Evolutionary conservation across 345 rosid genomes (phyloP).

Genomic region (Melastoma malabathricum): DNA sequence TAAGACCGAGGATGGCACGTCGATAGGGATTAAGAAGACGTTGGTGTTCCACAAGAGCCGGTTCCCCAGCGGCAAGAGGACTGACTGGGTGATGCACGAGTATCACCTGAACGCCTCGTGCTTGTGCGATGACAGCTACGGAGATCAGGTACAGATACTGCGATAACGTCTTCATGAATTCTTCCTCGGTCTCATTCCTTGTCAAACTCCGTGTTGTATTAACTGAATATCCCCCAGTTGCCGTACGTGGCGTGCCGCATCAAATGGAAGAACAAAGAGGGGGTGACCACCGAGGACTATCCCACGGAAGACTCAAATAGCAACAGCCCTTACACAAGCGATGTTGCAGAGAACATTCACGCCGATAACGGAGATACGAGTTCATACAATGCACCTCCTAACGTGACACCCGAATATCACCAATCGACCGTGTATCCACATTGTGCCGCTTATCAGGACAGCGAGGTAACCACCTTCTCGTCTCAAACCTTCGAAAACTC

Average conservation of each 20-base stretch:
- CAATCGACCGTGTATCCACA: too few relatives aligned
- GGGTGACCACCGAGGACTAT: not conserved
- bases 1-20: not conserved
- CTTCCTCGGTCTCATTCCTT: not conserved
- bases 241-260: not conserved
- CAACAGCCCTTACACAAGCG: too few relatives aligned
- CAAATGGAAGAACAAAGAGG: not conserved
- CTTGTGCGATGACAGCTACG: constrained; percentile 8
- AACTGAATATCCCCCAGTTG: not conserved
- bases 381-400: too few relatives aligned
- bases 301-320: too few relatives aligned
- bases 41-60: constrained; percentile 22
- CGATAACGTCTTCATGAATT: too few relatives aligned
- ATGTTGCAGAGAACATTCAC: too few relatives aligned
- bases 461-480: too few relatives aligned
- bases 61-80: constrained; percentile 1
- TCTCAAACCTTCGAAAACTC: too few relatives aligned
- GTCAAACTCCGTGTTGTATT: not conserved
- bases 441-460: too few relatives aligned
- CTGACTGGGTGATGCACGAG: constrained; percentile 36
- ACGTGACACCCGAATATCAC: too few relatives aligned
- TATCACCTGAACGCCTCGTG: constrained; percentile 4
- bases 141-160: not conserved
- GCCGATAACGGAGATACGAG: too few relatives aligned
- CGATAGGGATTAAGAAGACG: constrained; percentile 28